A percentile compares a stretch with the other conserved stretches of the same genome.
These are phyloP conservation scores for Monosporozyma aerobia DNA, from an alignment of 805 yeast species.

Conservation along the genomic window DNA sequence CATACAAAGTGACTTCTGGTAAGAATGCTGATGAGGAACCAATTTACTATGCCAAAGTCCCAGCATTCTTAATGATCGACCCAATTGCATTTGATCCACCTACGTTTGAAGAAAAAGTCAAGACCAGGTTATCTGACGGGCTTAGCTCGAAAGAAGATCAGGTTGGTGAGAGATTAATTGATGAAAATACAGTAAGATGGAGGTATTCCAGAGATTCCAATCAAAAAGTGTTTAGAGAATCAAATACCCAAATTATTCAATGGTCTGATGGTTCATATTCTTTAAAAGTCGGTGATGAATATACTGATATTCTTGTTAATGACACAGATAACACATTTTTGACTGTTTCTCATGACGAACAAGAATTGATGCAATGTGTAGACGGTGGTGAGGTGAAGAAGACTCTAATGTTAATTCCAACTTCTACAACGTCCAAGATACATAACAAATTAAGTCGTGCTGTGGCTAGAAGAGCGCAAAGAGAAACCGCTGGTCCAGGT, in stretches of 20 bases:
- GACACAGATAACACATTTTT: conserved; percentile 64
- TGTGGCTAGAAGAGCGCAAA: conserved; percentile 35
- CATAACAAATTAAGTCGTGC: conserved; percentile 74
- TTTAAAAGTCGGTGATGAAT: conserved; percentile 76
- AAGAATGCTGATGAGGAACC: conserved; percentile 26
- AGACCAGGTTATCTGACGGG: conserved; percentile 27
- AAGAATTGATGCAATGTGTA: conserved; percentile 53
- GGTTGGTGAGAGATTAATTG: conserved; percentile 55
- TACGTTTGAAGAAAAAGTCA: conserved; percentile 43
- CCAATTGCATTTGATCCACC: conserved; percentile 83
- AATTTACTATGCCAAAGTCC: conserved; percentile 53
- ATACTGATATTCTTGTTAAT: conserved; percentile 65
- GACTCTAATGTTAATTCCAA: conserved; percentile 70
- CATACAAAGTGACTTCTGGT: conserved; percentile 34
- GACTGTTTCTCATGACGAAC: conserved; percentile 59
- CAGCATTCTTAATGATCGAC: conserved; percentile 74
- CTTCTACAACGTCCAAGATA: conserved; percentile 79
- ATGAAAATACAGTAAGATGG: conserved; percentile 90
- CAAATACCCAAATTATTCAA: conserved; percentile 80
- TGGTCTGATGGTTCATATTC: conserved; percentile 94
- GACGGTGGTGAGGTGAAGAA: conserved; percentile 57
- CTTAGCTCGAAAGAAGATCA: conserved; percentile 36
- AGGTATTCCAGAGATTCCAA: conserved; percentile 73
- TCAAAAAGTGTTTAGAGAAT: conserved; percentile 65
- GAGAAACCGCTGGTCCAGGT: conserved; percentile 31